Percentiles rank a stretch among this genome's conserved stretches.
phyloP scores from a whole-genome alignment of 257 asterid species.

The Nicotiana tabacum region DNA sequence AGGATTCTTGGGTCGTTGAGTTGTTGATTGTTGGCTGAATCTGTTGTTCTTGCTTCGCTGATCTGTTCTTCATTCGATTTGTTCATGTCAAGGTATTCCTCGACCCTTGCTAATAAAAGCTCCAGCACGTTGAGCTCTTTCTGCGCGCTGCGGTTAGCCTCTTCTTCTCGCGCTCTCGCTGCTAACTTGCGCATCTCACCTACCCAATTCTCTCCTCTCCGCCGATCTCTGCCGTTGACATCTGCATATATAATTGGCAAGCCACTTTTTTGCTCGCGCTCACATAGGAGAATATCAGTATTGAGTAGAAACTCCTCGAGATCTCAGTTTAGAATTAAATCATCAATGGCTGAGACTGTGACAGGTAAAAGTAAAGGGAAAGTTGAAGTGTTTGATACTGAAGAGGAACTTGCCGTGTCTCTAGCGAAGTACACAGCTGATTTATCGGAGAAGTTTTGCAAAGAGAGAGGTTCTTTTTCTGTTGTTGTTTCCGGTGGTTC shows the following conservation, averaged over 20 bases:
- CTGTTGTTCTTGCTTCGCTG: too few relatives aligned
- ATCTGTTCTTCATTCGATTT: too few relatives aligned
- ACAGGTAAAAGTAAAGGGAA: conserved; percentile 43
- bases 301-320: conserved; percentile 11
- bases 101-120: not conserved
- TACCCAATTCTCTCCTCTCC: conserved; percentile 12
- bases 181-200: conserved; percentile 20
- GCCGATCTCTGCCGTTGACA: conserved; percentile 28
- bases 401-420: conserved; percentile 62
- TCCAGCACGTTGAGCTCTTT: not conserved
- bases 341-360: conserved; percentile 63
- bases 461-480: conserved; percentile 51
- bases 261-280: conserved; percentile 17
- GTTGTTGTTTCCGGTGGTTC: conserved; percentile 89
- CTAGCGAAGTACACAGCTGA: conserved; percentile 64
- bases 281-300: not conserved
- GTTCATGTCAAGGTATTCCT: not conserved
- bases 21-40: too few relatives aligned
- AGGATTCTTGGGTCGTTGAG: too few relatives aligned
- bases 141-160: conserved; percentile 27
- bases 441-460: conserved; percentile 35
- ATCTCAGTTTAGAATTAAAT: conserved; percentile 20
- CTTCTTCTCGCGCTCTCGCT: conserved; percentile 23
- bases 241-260: conserved; percentile 16
- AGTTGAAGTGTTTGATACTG: conserved; percentile 68